phyloP scores from a whole-genome alignment of 2,329 filamentous ascomycete species.

The Macrophomina tecta region DNA sequence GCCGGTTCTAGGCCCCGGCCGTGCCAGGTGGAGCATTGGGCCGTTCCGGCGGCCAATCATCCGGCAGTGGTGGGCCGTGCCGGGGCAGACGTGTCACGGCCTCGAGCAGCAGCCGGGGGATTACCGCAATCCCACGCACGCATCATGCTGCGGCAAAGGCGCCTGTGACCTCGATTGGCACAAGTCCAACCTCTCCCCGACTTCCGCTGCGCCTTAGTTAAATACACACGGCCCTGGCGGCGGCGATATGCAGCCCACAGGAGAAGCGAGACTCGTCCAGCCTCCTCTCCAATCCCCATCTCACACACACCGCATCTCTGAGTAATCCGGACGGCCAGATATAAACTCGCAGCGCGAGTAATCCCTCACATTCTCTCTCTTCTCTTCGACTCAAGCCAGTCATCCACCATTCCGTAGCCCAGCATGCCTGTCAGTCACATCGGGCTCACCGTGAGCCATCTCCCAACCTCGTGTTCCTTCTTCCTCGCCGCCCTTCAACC shows the following conservation, averaged over 20 bases:
- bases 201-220: conserved; percentile 19
- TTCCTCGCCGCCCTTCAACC: conserved; percentile 80
- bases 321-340: conserved; percentile 2
- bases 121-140: background rate
- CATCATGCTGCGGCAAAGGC: conserved; percentile 11
- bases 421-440: conserved; percentile 68
- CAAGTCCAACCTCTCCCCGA: conserved; percentile 1
- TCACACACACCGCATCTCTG: conserved; percentile 19
- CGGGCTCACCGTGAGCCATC: conserved; percentile 73
- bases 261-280: conserved; percentile 1
- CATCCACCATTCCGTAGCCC: background rate
- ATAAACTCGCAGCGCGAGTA: background rate
- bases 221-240: conserved; percentile 16
- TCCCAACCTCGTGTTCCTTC: conserved; percentile 81
- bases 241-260: background rate
- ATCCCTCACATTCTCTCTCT: background rate
- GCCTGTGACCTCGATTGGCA: conserved; percentile 18
- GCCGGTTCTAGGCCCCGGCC: background rate
- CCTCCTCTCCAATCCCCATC: background rate
- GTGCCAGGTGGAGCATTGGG: conserved; percentile 2
- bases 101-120: conserved; percentile 5
- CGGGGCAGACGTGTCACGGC: background rate
- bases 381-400: background rate
- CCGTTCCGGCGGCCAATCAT: conserved; percentile 21
- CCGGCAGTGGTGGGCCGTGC: background rate